Percentiles rank a stretch among this genome's conserved stretches.
These are phyloP conservation scores for Pinguiococcus pyrenoidosus DNA, from an alignment of 108 stramenopile genomes.

Conservation along the genomic window DNA sequence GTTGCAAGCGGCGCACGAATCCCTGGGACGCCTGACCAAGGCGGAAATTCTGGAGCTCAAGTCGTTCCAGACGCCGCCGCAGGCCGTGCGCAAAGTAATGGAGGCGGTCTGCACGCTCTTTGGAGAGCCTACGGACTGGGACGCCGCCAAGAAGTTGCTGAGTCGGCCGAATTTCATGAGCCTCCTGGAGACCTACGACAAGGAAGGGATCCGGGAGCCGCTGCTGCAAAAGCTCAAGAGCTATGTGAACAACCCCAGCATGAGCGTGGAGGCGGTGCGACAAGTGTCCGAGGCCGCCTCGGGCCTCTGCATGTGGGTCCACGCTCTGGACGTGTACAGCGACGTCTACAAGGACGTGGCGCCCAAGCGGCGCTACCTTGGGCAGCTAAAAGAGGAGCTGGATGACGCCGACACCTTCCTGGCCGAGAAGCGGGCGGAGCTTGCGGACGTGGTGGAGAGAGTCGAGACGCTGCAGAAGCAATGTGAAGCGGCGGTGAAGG, in stretches of 20 bases:
- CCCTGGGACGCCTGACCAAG: slow-evolving; percentile 27
- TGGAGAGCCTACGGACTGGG: slow-evolving; percentile 31
- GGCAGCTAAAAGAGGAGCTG: slow-evolving; percentile 20
- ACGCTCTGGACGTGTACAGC: slow-evolving; percentile 34
- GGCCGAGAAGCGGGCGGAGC: slow-evolving; percentile 15
- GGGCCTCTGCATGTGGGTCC: slow-evolving; percentile 40
- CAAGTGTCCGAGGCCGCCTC: slow-evolving; percentile 30
- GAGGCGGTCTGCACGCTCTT: slow-evolving; percentile 34
- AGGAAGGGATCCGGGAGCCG: slow-evolving; percentile 20
- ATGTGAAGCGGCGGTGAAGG: neutral
- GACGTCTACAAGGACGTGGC: slow-evolving; percentile 27
- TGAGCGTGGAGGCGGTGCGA: slow-evolving; percentile 21
- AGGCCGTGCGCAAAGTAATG: slow-evolving; percentile 34
- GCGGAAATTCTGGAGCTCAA: slow-evolving; percentile 33
- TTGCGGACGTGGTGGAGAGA: slow-evolving; percentile 20
- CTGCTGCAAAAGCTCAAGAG: slow-evolving; percentile 24
- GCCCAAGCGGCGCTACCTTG: slow-evolving; percentile 12
- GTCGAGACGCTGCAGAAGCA: slow-evolving; percentile 20
- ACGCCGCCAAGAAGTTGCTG: slow-evolving; percentile 33
- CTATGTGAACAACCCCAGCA: slow-evolving; percentile 22
- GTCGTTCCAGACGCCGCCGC: slow-evolving; percentile 34
- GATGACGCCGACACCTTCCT: slow-evolving; percentile 22
- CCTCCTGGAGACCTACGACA: slow-evolving; percentile 24
- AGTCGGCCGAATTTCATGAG: slow-evolving; percentile 32
- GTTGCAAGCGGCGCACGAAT: slow-evolving; percentile 19